Conservation (phyloP, 371 early-diverging fungal species). For the Circinella umbellata region DNA sequence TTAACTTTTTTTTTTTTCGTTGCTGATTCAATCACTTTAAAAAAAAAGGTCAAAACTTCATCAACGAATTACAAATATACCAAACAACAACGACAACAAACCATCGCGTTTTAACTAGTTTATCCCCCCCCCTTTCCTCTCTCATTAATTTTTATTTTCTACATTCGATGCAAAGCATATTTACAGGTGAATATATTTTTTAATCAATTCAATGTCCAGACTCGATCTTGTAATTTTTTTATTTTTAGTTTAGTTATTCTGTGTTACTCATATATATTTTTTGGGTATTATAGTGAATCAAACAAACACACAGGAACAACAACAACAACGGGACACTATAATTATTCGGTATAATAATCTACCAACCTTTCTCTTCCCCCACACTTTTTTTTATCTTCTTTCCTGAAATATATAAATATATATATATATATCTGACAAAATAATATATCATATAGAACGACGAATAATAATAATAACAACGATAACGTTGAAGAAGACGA, state of each 20-base stretch:
- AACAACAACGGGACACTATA: neutral
- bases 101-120: neutral
- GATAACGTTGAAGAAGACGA: conserved; percentile 10
- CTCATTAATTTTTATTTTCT: neutral
- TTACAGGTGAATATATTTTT: neutral
- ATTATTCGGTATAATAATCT: neutral
- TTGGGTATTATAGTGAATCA: neutral
- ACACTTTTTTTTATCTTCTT: neutral
- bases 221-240: neutral
- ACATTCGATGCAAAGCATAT: conserved; percentile 3
- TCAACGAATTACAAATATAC: neutral
- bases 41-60: no score
- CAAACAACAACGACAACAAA: neutral
- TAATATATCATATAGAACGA: neutral
- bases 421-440: neutral
- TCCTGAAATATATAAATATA: neutral
- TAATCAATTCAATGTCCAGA: neutral
- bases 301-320: neutral
- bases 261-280: neutral
- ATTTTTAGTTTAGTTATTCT: neutral
- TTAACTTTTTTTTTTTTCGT: neutral
- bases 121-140: neutral
- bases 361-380: neutral
- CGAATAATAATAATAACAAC: neutral
- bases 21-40: no score